Base-by-base conservation (phyloP, 2,329 filamentous ascomycete genomes). In the Cordyceps farinosa region DNA sequence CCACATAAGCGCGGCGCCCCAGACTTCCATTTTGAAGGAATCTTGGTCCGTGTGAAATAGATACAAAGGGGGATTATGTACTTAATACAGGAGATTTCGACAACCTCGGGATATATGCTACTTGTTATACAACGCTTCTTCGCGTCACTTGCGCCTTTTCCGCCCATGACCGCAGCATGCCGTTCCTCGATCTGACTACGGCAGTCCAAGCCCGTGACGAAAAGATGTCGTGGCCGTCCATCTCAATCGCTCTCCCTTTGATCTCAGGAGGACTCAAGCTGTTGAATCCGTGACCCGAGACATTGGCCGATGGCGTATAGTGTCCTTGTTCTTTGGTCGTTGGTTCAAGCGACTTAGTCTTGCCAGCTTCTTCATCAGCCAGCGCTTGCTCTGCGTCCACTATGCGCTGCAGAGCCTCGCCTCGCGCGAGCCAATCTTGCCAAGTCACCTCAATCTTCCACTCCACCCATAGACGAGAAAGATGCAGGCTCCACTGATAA, bases 401-500 rank as follows among this genome's bases (percentile, higher is more conserved):
- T 30, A 83, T 72, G 40, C 75, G 66, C 63, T 76, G 68, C 61
- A 82, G 66, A 6, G 80, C 80, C 30, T 68, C 66, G 2, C 75
- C 76, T 34, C 79, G 71, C 8, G 79, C 80, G 29, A 76, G 65
- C 71, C 76, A 74, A 62, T 83, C 78, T 15, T 67, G 66, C 69
- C 70, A 72, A 48, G 74, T 71, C 9, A 50, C 65, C 5, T 74
- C 70, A 17, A 79, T 66, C 63, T 71, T 69, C 34, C 64, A 66
- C 44, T 72, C 70, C 55, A 67, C 67, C 75, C 75, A 78, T 0
- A 74, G 27, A 29, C 68, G 69, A 1, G 69, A 57, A 4, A 80
- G 45, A 11, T 73, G 67, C 6, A 75, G 66, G 48, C 68, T 69
- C 62, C 72, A 70, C 22, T 61, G 53, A 60, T 75, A 80, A 9